Evolutionary conservation across 2,329 filamentous ascomycete genomes (phyloP), one percentile per base, ranked within the genome.

Genomic region (Westerdykella aurantiaca): DNA sequence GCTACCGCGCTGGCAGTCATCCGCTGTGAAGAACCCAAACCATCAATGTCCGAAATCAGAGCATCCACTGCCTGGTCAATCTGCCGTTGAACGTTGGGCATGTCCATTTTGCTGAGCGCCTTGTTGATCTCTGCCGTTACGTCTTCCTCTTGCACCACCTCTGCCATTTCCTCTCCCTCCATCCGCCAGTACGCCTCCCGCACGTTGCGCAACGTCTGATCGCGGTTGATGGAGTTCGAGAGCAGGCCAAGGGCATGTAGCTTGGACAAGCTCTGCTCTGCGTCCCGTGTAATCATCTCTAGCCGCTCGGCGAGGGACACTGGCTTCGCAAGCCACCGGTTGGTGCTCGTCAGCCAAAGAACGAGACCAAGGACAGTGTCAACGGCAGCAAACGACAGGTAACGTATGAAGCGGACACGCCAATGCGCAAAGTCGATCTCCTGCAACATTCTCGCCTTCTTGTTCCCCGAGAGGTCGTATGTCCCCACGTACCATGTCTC

Each of bases 111-210:
- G 57, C 72, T 71, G 52, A 90, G 65, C 10, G 82, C 85, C 61
- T 81, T 78, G 46, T 85, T 82, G 48, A 88, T 78, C 41, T 83
- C 80, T 56, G 83, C 81, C 31, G 87, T 70, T 6, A 90, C 86
- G 49, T 86, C 84, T 48, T 81, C 76, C 50, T 91, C 85, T 72
- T 89, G 85, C 77, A 94, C 85, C 18, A 86, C 81, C 57, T 85
- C 81, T 31, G 77, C 72, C 78, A 86, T 88, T 23, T 88, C 66
- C 41, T 78, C 72, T 6, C 81, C 84, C 70, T 96, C 88, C 37
- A 84, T 83, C 9, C 74, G 71, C 91, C 91, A 97, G 69, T 96
- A 96, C 13, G 74, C 76, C 53, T 83, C 78, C 39, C 78, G 77
- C 45, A 78, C 77, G 2, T 68, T 73, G 46, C 89, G 80, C 64